Evolutionary conservation across 306 rosid genomes (phyloP).

Genomic region (Pyrus betulifolia): DNA sequence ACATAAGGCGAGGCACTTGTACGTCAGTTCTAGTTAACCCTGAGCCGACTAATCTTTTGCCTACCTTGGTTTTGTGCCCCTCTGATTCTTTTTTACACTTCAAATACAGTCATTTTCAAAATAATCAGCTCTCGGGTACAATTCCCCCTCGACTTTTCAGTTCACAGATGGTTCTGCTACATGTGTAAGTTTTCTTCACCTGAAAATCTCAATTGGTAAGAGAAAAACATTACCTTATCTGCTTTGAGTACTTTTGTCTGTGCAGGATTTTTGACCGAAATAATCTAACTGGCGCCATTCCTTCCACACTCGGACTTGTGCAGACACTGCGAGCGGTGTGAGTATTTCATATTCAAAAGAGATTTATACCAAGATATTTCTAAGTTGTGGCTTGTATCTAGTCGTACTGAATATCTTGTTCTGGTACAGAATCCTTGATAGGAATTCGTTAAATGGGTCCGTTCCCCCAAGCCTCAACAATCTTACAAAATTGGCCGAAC

Average conservation of each 20-base stretch:
- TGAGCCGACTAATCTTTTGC: not conserved
- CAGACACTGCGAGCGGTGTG: conserved; percentile 44
- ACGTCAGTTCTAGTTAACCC: not conserved
- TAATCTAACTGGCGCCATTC: conserved; percentile 43
- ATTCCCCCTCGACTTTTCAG: conserved; percentile 52
- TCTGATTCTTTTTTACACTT: conserved; percentile 11
- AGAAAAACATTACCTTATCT: not conserved
- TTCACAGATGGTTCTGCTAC: conserved; percentile 43
- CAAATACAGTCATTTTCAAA: conserved; percentile 54
- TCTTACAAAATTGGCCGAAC: conserved; percentile 25
- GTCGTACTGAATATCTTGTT: conserved; percentile 8
- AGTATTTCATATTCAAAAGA: conserved; percentile 34
- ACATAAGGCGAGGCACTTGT: conserved; percentile 30
- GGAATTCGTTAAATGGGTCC: conserved; percentile 29
- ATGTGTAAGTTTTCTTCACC: conserved; percentile 43
- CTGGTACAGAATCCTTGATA: conserved; percentile 47
- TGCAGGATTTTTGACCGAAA: conserved; percentile 62
- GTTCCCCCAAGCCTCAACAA: conserved; percentile 41
- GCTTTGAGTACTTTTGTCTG: not conserved
- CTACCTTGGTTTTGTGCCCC: not conserved
- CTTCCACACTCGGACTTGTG: conserved; percentile 50
- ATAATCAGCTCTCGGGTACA: conserved; percentile 40
- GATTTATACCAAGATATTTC: not conserved
- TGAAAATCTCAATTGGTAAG: not conserved
- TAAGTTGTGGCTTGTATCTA: not conserved